These are phyloP conservation scores for Salvia sclarea DNA, from an alignment of 305 asterid species.

Conservation along the genomic window DNA sequence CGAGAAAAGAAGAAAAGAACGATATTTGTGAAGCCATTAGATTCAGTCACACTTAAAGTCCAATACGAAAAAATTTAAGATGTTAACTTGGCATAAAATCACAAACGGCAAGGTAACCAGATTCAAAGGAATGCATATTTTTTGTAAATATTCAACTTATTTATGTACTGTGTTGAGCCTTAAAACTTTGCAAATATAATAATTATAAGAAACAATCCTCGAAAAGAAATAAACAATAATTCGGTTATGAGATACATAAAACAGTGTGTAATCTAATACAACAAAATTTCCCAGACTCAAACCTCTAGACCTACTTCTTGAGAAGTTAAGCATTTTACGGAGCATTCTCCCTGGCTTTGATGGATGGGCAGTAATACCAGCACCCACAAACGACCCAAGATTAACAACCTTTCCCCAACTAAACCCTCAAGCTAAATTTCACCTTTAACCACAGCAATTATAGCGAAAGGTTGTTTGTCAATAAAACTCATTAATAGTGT, in stretches of 20 bases:
- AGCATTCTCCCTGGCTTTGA: background rate
- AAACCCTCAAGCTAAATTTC: background rate
- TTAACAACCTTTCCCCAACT: background rate
- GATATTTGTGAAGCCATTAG: conserved; percentile 26
- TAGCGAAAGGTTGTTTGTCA: too few species aligned
- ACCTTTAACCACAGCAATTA: background rate
- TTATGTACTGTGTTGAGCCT: conserved; percentile 11
- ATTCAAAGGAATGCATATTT: conserved; percentile 8
- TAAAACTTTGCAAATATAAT: background rate
- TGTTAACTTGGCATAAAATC: conserved; percentile 22
- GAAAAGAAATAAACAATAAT: background rate
- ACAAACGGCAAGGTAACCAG: conserved; percentile 8
- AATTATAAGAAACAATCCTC: background rate
- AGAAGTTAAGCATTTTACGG: conserved; percentile 7
- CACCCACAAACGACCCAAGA: background rate
- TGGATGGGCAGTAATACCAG: background rate
- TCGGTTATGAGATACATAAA: background rate
- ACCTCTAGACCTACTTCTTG: conserved; percentile 6
- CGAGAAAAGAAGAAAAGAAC: conserved; percentile 27
- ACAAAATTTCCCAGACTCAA: conserved; percentile 15
- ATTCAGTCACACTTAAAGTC: conserved; percentile 11
- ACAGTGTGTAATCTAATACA: conserved; percentile 6
- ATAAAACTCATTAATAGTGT: background rate
- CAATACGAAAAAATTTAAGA: conserved; percentile 20
- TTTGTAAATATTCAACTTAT: background rate